phyloP scores from a whole-genome alignment of 1,284 basidiomycete genomes.

The Leccinum fallax region DNA sequence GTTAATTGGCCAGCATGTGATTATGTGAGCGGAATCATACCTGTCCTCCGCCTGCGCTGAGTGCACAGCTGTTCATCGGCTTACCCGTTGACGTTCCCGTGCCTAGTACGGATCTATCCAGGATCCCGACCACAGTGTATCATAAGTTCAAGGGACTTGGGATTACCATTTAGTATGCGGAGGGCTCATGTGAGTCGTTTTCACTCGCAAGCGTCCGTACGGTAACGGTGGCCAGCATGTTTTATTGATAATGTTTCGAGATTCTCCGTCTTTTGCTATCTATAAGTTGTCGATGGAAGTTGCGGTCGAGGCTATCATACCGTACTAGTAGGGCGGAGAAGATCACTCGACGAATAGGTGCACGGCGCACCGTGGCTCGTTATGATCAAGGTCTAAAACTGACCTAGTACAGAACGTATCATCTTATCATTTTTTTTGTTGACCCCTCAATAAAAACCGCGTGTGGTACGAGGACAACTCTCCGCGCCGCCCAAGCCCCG shows the following conservation, averaged over 20 bases:
- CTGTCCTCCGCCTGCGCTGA: background rate
- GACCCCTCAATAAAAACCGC: background rate
- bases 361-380: background rate
- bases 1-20: background rate
- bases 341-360: slow-evolving; percentile 5
- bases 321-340: slow-evolving; percentile 7
- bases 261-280: slow-evolving; percentile 3
- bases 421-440: slow-evolving; percentile 28
- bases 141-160: background rate
- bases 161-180: background rate
- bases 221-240: slow-evolving; percentile 10
- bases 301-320: slow-evolving; percentile 4
- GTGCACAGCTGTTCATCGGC: background rate
- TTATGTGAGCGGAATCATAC: background rate
- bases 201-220: slow-evolving; percentile 9
- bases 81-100: slow-evolving; percentile 1
- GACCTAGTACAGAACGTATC: slow-evolving; percentile 11
- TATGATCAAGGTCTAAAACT: slow-evolving; percentile 20
- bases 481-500: slow-evolving; percentile 16
- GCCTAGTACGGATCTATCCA: slow-evolving; percentile 20
- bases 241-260: background rate
- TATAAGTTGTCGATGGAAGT: background rate
- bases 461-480: background rate
- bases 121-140: slow-evolving; percentile 2
- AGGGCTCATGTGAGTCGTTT: background rate